phyloP scores from a whole-genome alignment of 2,329 filamentous ascomycete species.

The Verticillium albo-atrum region DNA sequence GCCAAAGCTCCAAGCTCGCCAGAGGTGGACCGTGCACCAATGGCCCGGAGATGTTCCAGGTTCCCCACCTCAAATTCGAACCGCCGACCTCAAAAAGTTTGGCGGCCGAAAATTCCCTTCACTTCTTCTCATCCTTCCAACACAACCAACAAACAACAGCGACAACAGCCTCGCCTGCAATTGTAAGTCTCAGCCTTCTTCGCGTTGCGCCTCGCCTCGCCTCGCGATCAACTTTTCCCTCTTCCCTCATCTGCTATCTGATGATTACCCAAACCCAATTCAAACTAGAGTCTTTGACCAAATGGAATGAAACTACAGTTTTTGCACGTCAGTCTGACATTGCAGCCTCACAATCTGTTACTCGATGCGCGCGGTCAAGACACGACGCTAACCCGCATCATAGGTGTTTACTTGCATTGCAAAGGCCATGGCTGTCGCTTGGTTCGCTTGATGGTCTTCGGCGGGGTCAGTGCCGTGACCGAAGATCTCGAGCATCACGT shows the following conservation, averaged over 20 bases:
- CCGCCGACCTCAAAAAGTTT: conserved; percentile 7
- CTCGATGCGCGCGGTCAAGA: conserved; percentile 4
- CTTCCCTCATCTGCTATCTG: conserved; percentile 40
- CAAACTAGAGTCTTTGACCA: conserved; percentile 98
- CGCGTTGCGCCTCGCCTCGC: not conserved
- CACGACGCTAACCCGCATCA: conserved; percentile 4
- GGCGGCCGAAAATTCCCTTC: conserved; percentile 17
- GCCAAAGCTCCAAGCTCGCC: conserved; percentile 4
- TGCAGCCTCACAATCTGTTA: conserved; percentile 13
- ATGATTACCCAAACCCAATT: conserved; percentile 80
- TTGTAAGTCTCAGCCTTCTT: conserved; percentile 17
- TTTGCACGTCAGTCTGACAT: conserved; percentile 90
- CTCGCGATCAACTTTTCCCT: not conserved
- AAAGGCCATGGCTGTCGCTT: not conserved
- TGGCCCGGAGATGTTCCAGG: conserved; percentile 11
- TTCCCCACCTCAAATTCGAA: conserved; percentile 8
- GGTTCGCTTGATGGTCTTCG: not conserved
- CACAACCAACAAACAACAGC: conserved; percentile 10
- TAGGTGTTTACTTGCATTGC: not conserved
- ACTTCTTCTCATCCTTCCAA: conserved; percentile 6
- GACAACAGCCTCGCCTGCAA: conserved; percentile 7
- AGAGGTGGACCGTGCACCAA: conserved; percentile 10
- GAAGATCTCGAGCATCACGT: not conserved
- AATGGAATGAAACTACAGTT: conserved; percentile 74
- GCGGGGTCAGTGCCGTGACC: not conserved